Percentiles rank a stretch among this genome's conserved stretches.
Conservation (phyloP, 345 rosid species). For the Dimocarpus longan region DNA sequence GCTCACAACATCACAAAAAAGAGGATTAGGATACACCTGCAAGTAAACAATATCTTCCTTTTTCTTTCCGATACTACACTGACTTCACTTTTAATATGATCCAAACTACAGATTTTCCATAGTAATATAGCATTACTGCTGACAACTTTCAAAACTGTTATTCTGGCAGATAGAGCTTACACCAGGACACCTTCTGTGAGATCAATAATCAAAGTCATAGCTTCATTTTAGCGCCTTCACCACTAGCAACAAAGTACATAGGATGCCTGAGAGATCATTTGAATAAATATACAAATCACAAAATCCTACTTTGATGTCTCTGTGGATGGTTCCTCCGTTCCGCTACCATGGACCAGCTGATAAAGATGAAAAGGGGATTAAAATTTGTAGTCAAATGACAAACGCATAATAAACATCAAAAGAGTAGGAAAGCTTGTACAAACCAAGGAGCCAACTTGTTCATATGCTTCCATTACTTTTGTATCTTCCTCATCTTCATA, state of each 20-base stretch:
- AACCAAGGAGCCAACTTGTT: constrained; percentile 86
- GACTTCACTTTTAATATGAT: neutral
- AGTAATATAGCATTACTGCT: neutral
- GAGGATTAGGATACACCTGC: neutral
- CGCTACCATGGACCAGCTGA: constrained; percentile 61
- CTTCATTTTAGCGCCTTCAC: neutral
- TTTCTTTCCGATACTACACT: neutral
- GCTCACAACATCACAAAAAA: neutral
- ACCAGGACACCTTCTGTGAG: neutral
- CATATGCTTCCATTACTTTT: constrained; percentile 91
- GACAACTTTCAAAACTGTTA: neutral
- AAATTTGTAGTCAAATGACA: neutral
- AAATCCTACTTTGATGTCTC: constrained; percentile 38
- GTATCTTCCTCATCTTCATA: constrained; percentile 86
- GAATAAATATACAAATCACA: constrained; percentile 6
- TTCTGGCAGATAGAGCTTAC: neutral
- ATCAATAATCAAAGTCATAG: neutral
- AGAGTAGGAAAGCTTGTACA: neutral
- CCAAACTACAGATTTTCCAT: neutral
- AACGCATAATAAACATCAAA: neutral
- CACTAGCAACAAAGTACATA: neutral
- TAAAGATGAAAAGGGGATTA: constrained; percentile 4
- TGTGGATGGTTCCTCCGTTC: constrained; percentile 40
- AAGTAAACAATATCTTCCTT: neutral
- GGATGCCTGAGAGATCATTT: neutral